Evolutionary conservation across 2,329 filamentous ascomycete genomes (phyloP), one percentile per base, ranked within the genome.

Genomic region (Colletotrichum euphorbiae): DNA sequence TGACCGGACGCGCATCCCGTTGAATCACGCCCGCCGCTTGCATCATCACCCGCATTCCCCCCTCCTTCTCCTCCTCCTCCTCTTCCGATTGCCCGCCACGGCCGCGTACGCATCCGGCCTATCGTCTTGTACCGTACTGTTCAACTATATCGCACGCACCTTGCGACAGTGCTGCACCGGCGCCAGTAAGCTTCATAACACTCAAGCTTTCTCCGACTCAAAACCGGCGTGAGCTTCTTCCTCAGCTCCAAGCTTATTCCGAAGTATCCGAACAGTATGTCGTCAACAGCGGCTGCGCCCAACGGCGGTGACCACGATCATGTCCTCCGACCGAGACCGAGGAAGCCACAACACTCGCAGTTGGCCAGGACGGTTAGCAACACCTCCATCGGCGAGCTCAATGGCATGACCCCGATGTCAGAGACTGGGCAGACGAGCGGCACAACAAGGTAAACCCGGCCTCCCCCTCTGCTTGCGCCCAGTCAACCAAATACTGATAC

Each of bases 291-390:
- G 33, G 38, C 66, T 33, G 54, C 61, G 60, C 61, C 62, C 33
- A 69, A 66, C 12, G 66, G 66, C 12, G 66, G 61, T 24, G 28
- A 61, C 12, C 75, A 77, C 70, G 83, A 84, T 59, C 76, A 82
- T 68, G 77, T 85, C 60, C 73, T 85, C 62, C 83, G 84, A 6
- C 83, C 85, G 15, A 80, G 85, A 9, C 82, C 83, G 24, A 81
- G 82, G 69, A 87, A 86, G 71, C 81, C 83, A 0, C 77, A 82
- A 69, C 84, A 85, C 63, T 76, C 81, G 2, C 83, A 84, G 72
- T 50, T 71, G 51, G 56, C 51, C 38, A 61, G 67, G 38, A 65
- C 69, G 7, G 56, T 69, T 17, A 71, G 70, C 48, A 66, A 71
- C 15, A 60, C 60, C 19, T 70, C 69, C 21, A 56, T 57, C 38